A percentile compares a stretch with the other conserved stretches of the same genome.
phyloP scores from a whole-genome alignment of 768 basidiomycete species.

The Tricholoma hemisulphureum region DNA sequence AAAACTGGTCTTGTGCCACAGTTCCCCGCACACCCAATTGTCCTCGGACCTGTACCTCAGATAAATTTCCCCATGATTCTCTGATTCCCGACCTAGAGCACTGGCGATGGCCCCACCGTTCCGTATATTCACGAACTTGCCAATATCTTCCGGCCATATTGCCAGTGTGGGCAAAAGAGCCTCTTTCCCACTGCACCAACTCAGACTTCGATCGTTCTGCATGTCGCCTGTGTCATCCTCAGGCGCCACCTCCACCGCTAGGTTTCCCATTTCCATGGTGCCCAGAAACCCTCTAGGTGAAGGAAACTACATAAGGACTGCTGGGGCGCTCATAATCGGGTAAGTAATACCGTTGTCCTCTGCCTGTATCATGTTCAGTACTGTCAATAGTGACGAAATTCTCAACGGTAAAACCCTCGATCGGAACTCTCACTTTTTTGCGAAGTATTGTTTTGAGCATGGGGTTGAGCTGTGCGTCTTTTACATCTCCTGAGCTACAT shows the following conservation, averaged over 20 bases:
- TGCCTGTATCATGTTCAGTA: neutral
- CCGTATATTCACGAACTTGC: slow-evolving; percentile 9
- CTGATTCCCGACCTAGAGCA: neutral
- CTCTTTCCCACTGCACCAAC: neutral
- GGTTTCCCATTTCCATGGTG: slow-evolving; percentile 54
- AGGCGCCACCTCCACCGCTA: neutral
- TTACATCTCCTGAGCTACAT: neutral
- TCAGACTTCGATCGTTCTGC: slow-evolving; percentile 6
- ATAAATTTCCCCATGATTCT: neutral
- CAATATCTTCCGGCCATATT: slow-evolving; percentile 3
- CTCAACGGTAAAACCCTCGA: slow-evolving; percentile 90
- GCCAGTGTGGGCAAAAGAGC: slow-evolving; percentile 11
- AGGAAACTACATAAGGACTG: slow-evolving; percentile 68
- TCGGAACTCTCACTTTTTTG: slow-evolving; percentile 82
- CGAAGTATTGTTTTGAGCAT: slow-evolving; percentile 84
- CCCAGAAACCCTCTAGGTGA: slow-evolving; percentile 68
- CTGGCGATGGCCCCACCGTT: slow-evolving; percentile 9
- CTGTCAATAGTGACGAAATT: slow-evolving; percentile 71
- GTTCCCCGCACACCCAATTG: no score
- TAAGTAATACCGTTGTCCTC: slow-evolving; percentile 28
- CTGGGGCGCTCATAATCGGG: slow-evolving; percentile 79
- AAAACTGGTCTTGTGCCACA: no score
- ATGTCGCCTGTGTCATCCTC: slow-evolving; percentile 12
- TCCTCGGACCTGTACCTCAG: neutral
- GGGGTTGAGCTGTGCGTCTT: slow-evolving; percentile 70